Evolutionary conservation across 129 eudicot species (phyloP), one percentile per base, ranked within the genome.

Genomic region (Mikania micrantha): DNA sequence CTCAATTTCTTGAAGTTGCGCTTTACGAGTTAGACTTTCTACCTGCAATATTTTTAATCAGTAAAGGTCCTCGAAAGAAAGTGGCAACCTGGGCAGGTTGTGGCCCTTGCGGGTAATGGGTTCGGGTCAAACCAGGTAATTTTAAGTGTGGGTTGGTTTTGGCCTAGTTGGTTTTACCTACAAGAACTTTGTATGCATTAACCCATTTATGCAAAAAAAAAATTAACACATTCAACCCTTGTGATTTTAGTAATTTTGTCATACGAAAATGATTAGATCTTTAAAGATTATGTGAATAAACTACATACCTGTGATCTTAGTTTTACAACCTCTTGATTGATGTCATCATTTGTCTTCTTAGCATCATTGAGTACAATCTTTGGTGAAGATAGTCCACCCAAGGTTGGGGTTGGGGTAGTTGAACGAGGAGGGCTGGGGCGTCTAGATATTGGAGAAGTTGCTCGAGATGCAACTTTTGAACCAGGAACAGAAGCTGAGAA

Each of bases 401-500:
- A 79, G 32, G 99, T 93, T 47, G 99, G 95, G 35, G 90, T 89
- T 34, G 96, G 99, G 67, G 99, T 93, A 24, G 99, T 93, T 53
- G 99, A 89, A 31, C 99, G 96, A 65, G 96, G 96, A 70, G 99
- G 96, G 54, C 99, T 89, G 2, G 92, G 76, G 20, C 96, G 95
- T 83, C 95, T 82, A 1, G 92, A 93, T 62, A 86, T 73, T 21
- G 99, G 99, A 24, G 99, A 93, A 63, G 99, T 93, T 39, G 99
- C 99, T 48, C 99, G 95, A 59, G 99, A 93, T 47, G 74, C 99
- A 41, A 93, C 86, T 81, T 96, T 89, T 10, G 99, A 93, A 66
- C 96, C 99, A 63, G 99, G 99, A 72, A 93, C 96, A 5, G 99
- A 93, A 66, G 99, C 99, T 9, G 99, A 89, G 77, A 93, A 93